Percentiles rank a stretch among this genome's conserved stretches.
phyloP scores from a whole-genome alignment of 345 rosid species.

The Boechera retrofracta region DNA sequence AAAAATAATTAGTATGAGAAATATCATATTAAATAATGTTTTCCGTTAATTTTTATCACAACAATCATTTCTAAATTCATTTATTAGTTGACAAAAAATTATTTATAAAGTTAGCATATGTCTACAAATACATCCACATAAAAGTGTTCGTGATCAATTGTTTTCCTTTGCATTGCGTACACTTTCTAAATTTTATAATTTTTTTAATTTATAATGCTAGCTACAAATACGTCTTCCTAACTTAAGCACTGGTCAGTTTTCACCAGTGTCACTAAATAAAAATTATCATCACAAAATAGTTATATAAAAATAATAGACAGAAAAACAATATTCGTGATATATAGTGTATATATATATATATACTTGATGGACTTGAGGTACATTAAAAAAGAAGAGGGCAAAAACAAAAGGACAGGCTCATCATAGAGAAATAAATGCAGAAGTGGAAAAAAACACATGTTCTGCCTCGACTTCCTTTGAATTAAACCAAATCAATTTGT shows the following conservation, averaged over 20 bases:
- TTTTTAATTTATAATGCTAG: neutral
- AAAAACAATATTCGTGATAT: conserved; percentile 8
- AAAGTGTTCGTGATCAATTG: no score
- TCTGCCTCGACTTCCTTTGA: conserved; percentile 20
- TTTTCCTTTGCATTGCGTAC: no score
- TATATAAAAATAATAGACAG: neutral
- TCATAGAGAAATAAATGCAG: conserved; percentile 27
- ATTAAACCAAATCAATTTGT: conserved; percentile 1
- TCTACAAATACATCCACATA: no score
- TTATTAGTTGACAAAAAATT: no score
- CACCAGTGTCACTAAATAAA: neutral
- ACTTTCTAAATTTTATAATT: no score
- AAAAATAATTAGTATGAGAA: no score
- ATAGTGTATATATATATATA: neutral
- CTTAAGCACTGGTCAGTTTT: neutral
- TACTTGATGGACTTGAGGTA: no score
- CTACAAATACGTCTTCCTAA: neutral
- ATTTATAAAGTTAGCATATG: no score
- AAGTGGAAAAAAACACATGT: conserved; percentile 31
- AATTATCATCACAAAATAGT: neutral
- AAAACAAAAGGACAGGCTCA: conserved; percentile 33
- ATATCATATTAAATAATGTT: no score
- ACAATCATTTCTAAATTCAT: no score
- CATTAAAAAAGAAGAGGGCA: conserved; percentile 5
- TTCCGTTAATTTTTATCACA: no score